Conservation (phyloP, 805 yeast species). For the Saturnispora hagleri region DNA sequence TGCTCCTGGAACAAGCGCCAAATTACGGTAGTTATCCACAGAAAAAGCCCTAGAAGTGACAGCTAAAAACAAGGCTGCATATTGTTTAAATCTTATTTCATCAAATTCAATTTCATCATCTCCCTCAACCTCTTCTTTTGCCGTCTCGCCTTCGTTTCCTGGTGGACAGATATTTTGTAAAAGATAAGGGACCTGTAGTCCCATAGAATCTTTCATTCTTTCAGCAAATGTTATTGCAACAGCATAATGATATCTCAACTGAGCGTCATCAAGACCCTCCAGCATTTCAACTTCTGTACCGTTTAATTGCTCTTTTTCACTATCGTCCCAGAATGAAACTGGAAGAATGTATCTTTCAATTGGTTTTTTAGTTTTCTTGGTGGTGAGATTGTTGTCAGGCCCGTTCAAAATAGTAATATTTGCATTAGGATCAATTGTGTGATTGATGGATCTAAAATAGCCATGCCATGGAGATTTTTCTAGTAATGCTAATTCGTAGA, state of each 20-base stretch:
- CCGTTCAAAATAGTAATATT: slow-evolving; percentile 2
- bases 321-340: slow-evolving; percentile 54
- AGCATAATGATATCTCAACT: slow-evolving; percentile 32
- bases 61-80: slow-evolving; percentile 50
- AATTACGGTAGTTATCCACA: slow-evolving; percentile 64
- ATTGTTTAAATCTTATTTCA: slow-evolving; percentile 30
- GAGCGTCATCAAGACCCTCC: slow-evolving; percentile 46
- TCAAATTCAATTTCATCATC: slow-evolving; percentile 5
- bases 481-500: slow-evolving; percentile 57
- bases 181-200: slow-evolving; percentile 29
- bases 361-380: slow-evolving; percentile 18
- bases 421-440: background rate
- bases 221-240: slow-evolving; percentile 36
- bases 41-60: slow-evolving; percentile 75
- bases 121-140: background rate
- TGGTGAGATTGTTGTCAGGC: slow-evolving; percentile 2
- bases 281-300: slow-evolving; percentile 57
- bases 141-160: slow-evolving; percentile 1
- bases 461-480: slow-evolving; percentile 72
- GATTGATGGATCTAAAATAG: slow-evolving; percentile 48
- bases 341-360: slow-evolving; percentile 36
- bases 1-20: slow-evolving; percentile 83
- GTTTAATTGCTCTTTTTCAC: slow-evolving; percentile 36
- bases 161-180: slow-evolving; percentile 5
- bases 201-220: slow-evolving; percentile 13